Base-by-base conservation (phyloP, 1,284 basidiomycete species). In the Salmacisia buchloeana region DNA sequence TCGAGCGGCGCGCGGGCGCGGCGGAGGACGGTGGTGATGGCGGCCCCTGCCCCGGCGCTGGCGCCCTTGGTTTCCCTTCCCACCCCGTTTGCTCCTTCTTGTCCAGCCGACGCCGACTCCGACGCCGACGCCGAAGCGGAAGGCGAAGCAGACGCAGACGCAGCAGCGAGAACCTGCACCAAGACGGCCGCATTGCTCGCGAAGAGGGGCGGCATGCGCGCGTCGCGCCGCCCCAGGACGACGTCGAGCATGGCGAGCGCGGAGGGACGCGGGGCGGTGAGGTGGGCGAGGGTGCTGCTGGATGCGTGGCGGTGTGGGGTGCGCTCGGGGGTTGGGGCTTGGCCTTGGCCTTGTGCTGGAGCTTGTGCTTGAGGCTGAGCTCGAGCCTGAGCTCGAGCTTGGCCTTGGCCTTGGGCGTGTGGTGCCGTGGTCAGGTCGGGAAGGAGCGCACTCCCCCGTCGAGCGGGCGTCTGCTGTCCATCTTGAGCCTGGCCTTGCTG, bases 201-300 rank as follows among this genome's bases (percentile, higher is more conserved):
- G 57, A 72, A 75, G 41, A 72, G 70, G 29, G 73, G 72, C 0
- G 74, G 74, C 72, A 75, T 75, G 25, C 74, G 57, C n/a, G 74
- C 70, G 33, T 75, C 72, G 27, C 68, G 29, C n/a, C 72, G 59
- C 1, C 69, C 69, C 27, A 75, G 63, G 33, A 75, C 73, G 1
- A 64, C 64, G 45, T 66, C 64, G 61, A 75, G 66, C 70, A 74
- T 75, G 63, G 70, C 68, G n/a, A 72, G 54, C n/a, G 69, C 65
- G 29, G 67, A 63, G 2, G 64, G 60, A 2, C 63, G 66, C 21
- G 71, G 68, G 67, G 68, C n/a, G 66, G 66, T 38, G 63, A 68
- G 5, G 67, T 64, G 0, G 65, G 63, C 25, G 69, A 70, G 10
- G 63, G 67, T 0, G 64, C 54, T 36, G 65, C 63, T 59, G 71